Evolutionary conservation across 768 basidiomycete genomes (phyloP), one percentile per base, ranked within the genome.

Genomic region (Lentinula lateritia): DNA sequence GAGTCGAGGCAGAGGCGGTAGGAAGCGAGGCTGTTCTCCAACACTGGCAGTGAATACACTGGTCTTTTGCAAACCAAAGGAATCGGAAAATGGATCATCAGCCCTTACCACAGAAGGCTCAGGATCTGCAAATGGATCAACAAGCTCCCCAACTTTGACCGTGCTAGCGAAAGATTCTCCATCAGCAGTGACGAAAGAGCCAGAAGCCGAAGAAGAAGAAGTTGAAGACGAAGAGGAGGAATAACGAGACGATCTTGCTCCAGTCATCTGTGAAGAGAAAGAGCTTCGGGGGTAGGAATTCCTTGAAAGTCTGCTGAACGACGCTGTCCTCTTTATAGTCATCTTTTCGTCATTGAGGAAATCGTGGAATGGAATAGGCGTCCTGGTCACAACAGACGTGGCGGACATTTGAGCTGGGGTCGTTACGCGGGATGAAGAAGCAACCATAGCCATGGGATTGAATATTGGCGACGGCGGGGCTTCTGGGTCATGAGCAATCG

Each of bases 381-480:
- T 54, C 12, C 41, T 43, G 39, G 55, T 35, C 50, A 36, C 38
- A 13, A 43, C 55, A 32, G 55, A 23, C 28, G 28, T 28, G 28
- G 28, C 28, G 28, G 28, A 28, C 13, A 23, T 16, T n/a, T 41
- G 13, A 16, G 18, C 8, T 8, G 41, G 39, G 28, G n/a, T 56
- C 4, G 32, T 18, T 16, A 6, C 10, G 18, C 23, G 39, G 32
- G 41, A 56, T 12, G 55, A 56, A 12, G 55, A 16, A 28, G 39
- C 39, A n/a, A 56, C 41, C 55, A 56, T 56, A 6, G 55, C 55
- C 41, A 43, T 56, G 36, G 55, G 55, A 56, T 56, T 43, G 18
- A 56, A 56, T 23, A 56, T 38, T 20, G 41, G 55, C 9, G 55
- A 56, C 15, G 41, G 39, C 3, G 55, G 41, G 13, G 39, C 39